A percentile compares a stretch with the other conserved stretches of the same genome.
These are phyloP conservation scores for Diaporthe sp. DNA, from an alignment of 2,329 filamentous ascomycete genomes.

Conservation along the genomic window DNA sequence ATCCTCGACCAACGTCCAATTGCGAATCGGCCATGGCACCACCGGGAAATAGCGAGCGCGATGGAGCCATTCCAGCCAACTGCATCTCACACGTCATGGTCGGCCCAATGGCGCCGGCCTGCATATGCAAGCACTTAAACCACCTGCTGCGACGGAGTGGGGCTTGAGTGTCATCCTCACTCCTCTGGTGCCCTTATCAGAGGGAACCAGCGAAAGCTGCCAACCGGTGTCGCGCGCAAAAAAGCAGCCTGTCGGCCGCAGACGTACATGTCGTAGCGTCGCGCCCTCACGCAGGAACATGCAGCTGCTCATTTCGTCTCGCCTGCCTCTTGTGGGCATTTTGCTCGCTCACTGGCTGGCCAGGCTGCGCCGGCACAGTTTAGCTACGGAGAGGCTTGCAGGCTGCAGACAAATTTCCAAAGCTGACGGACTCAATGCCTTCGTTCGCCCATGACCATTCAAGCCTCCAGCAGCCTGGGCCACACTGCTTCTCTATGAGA, in stretches of 20 bases:
- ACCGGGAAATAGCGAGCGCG: not conserved
- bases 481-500: not conserved
- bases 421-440: not conserved
- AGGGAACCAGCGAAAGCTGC: not conserved
- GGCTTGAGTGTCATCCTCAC: not conserved
- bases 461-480: not conserved
- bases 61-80: conserved; percentile 29
- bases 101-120: conserved; percentile 26
- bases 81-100: conserved; percentile 37
- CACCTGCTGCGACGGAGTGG: conserved; percentile 34
- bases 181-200: not conserved
- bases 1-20: not conserved
- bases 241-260: conserved; percentile 23
- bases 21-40: not conserved
- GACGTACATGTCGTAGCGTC: conserved; percentile 8
- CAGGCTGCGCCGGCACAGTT: not conserved
- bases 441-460: not conserved
- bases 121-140: conserved; percentile 41
- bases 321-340: conserved; percentile 31
- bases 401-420: not conserved
- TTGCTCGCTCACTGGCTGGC: conserved; percentile 19
- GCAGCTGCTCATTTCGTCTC: conserved; percentile 36
- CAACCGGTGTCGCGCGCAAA: not conserved
- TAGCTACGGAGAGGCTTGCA: conserved; percentile 25
- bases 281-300: conserved; percentile 38